phyloP scores from a whole-genome alignment of 192 early-diverging fungal genomes.

The Coemansia sp. region DNA sequence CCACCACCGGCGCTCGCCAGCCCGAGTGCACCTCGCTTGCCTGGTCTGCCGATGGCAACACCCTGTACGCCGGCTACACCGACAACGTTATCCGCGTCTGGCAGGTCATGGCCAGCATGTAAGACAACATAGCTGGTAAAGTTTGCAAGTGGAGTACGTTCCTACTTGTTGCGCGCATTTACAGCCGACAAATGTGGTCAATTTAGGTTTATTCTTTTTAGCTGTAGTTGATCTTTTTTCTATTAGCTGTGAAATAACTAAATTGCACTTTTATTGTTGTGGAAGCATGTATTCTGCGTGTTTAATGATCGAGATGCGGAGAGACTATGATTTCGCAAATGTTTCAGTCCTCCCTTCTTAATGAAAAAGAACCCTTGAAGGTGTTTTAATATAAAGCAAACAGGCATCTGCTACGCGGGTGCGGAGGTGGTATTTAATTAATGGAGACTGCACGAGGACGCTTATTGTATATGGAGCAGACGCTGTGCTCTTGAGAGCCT shows the following conservation, averaged over 20 bases:
- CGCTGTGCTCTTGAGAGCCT: background rate
- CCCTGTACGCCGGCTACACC: slow-evolving; percentile 97
- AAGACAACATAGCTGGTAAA: slow-evolving; percentile 16
- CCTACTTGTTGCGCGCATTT: slow-evolving; percentile 34
- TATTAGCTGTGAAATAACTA: background rate
- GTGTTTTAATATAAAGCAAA: no score
- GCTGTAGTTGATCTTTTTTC: background rate
- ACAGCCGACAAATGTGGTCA: background rate
- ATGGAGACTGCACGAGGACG: no score
- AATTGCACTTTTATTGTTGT: background rate
- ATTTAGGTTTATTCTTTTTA: background rate
- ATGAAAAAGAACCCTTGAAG: no score
- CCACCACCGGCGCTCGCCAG: slow-evolving; percentile 73
- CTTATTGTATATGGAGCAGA: no score
- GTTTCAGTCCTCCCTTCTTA: no score
- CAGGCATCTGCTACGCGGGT: no score
- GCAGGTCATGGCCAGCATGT: slow-evolving; percentile 67
- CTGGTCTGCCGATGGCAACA: slow-evolving; percentile 98
- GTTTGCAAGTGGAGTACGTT: slow-evolving; percentile 52
- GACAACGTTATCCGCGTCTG: slow-evolving; percentile 83
- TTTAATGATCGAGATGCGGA: background rate
- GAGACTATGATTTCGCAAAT: no score
- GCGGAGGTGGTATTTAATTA: no score
- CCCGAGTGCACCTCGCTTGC: slow-evolving; percentile 95
- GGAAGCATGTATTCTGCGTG: background rate